Base-by-base conservation (phyloP, 2,329 filamentous ascomycete genomes). In the Acrocalymma vagum region DNA sequence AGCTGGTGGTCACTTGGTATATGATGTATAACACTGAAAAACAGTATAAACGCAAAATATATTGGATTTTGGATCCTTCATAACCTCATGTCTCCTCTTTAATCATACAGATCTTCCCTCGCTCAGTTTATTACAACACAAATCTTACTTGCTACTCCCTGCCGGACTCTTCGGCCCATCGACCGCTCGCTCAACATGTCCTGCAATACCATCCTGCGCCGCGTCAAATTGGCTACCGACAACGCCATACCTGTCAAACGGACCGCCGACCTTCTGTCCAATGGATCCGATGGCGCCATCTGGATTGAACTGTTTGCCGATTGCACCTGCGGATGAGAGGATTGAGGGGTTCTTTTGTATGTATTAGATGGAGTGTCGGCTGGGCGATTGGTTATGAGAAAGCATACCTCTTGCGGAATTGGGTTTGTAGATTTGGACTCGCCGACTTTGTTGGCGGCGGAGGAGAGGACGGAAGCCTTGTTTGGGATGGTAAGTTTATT, bases 151-250 rank as follows among this genome's bases (percentile, higher is more conserved):
- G 3, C 15, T 53, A 32, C 55, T 67, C 24, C 57, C 62, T 13
- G 60, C 58, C 4, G 65, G 65, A 38, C 72, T 72, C 23, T 64
- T 65, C 11, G 70, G 71, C 10, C 71, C 70, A 57, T 71, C 71
- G 31, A 73, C 69, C 16, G 63, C 62, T n/a, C 60, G 60, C 67
- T 83, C 79, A 1, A 83, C 75, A 4, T 74, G 72, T 2, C 80
- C 80, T 3, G 79, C 80, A 18, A 83, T 74, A 5, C 69, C 72
- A 13, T 78, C 78, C 29, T 79, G 75, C 0, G 71, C 58, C 0
- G 79, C 81, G 50, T 73, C 65, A 51, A 83, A 84, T 48, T 81
- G 78, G 40, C 77, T 78, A 14, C 80, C 80, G 39, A 83, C 73
- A 7, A 71, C 55, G 0, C 80, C 79, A 2, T 81, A 76, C 51